A percentile compares a stretch with the other conserved stretches of the same genome.
Conservation (phyloP, 2,329 filamentous ascomycete species). For the Sporothrix brunneoviolacea region DNA sequence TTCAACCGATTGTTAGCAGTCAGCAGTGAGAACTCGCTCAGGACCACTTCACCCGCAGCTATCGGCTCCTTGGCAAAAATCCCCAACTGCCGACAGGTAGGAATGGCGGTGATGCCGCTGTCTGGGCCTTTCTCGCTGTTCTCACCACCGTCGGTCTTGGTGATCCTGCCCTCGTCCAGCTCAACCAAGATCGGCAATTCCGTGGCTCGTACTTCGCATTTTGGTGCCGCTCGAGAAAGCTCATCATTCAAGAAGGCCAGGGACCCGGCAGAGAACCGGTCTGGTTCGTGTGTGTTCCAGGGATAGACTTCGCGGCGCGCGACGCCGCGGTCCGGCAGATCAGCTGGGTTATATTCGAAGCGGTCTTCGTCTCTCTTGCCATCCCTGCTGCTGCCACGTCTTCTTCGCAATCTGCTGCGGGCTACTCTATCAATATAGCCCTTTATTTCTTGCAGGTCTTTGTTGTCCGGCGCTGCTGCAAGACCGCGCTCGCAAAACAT, state of each 20-base stretch:
- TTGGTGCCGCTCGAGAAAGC: slow-evolving; percentile 64
- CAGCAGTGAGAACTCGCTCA: slow-evolving; percentile 77
- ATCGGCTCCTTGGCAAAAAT: slow-evolving; percentile 85
- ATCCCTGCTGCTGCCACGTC: neutral
- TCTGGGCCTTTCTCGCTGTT: slow-evolving; percentile 28
- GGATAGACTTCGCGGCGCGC: slow-evolving; percentile 66
- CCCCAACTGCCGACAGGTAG: slow-evolving; percentile 70
- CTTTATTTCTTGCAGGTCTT: slow-evolving; percentile 48
- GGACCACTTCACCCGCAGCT: slow-evolving; percentile 63
- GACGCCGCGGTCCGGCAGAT: slow-evolving; percentile 62
- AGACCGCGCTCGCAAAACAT: slow-evolving; percentile 60
- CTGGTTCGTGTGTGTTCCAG: slow-evolving; percentile 61
- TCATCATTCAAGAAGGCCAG: slow-evolving; percentile 65
- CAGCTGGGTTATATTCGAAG: slow-evolving; percentile 40
- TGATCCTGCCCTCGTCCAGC: slow-evolving; percentile 35
- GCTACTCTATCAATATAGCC: slow-evolving; percentile 48
- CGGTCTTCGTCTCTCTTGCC: slow-evolving; percentile 31
- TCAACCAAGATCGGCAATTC: slow-evolving; percentile 61
- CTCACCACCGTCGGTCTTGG: neutral
- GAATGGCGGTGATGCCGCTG: slow-evolving; percentile 33
- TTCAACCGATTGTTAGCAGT: slow-evolving; percentile 86
- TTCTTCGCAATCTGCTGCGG: slow-evolving; percentile 24
- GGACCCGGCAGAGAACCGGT: slow-evolving; percentile 63
- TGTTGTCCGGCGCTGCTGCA: slow-evolving; percentile 45
- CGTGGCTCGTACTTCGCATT: slow-evolving; percentile 71